Base-by-base conservation (phyloP, 176 grass and related monocot genomes). In the Metroxylon sagu region DNA sequence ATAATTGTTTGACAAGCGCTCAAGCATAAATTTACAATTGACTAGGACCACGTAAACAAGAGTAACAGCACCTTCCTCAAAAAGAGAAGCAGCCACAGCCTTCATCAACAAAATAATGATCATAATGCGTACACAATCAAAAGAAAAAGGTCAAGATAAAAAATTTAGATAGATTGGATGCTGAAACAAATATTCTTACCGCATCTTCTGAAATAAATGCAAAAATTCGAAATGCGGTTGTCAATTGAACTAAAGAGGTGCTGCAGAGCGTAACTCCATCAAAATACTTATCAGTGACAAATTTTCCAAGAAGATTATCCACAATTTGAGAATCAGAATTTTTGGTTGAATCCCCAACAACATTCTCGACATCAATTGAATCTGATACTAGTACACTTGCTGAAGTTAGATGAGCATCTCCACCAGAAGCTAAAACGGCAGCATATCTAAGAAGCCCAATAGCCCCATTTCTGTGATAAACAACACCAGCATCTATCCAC, bases 401-500 rank as follows among this genome's bases (percentile, higher is more conserved):
- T 29, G 91, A 90, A 81, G 85, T 87, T 67, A 90, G 79, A 79
- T 96, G 92, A 68, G 86, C 92, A 79, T 96, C 92, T 69, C 87
- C 86, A 65, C 92, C 92, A 74, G 92, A 85, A 18, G 86, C 86
- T 55, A 96, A 77, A 76, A 96, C 79, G 57, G 92, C 86, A 53
- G 86, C 82, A 81, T 96, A 96, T 72, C 81, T 77, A 62, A 96
- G 87, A 52, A 96, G 83, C 16, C 87, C 92, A 29, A 79, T 59
- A 75, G 83, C 84, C 26, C 92, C 92, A 56, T 96, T 96, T 79
- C 78, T 88, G 65, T 96, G 87, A 69, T 88, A 96, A 66, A 96
- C 76, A 85, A 90, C 92, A 71, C 92, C 92, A 52, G 92, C 92
- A 75, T 96, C 92, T 67, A 96, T 90, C 92, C 86, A 96, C 70